Base-by-base conservation (phyloP, 352 stramenopile genomes). In the Globisporangium perplexum region DNA sequence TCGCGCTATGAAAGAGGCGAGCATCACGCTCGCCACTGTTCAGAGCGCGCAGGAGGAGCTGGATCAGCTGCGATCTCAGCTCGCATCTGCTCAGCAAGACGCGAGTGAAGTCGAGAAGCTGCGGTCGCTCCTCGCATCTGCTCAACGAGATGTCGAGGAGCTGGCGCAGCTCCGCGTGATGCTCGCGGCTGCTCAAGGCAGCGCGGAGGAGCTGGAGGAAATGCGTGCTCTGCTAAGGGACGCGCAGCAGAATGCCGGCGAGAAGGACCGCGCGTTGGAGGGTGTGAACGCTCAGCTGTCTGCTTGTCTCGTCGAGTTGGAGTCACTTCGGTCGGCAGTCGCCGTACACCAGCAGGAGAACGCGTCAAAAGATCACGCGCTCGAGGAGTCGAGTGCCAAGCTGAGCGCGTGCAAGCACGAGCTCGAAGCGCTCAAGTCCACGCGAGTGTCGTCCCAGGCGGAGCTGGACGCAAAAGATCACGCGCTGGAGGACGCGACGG, bases 381-480 rank as follows among this genome's bases (percentile, higher is more conserved):
- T 49, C 11, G 68, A 36, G 7, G 46, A 75, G 36, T 47, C 59
- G 18, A 68, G 65, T 12, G 41, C 63, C 7, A 45, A 74, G 18
- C 44, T 70, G 18, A 57, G 57, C 17, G 50, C 54, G 30, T 64
- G 22, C 28, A n/a, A 17, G 10, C 17, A 23, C 4, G 44, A 74
- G 22, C 30, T 69, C 14, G 43, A 59, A 5, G 50, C 62, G 12
- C 23, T 76, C 11, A 55, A 74, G 24, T 22, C 57, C 35, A 75
- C 58, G 22, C 47, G 18, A 5, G 44, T 24, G n/a, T 10, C 44
- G 24, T 33, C 23, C 7, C 23, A 49, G 6, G 44, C 17, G 12
- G 44, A 53, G 30, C 15, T 44, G 3, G 17, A 28, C 14, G 47
- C 47, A 12, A 53, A 53, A 20, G 47, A 53, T 17, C n/a, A 28